Conservation (phyloP, 306 rosid genomes). For the Oxytropis ochrocephala region DNA sequence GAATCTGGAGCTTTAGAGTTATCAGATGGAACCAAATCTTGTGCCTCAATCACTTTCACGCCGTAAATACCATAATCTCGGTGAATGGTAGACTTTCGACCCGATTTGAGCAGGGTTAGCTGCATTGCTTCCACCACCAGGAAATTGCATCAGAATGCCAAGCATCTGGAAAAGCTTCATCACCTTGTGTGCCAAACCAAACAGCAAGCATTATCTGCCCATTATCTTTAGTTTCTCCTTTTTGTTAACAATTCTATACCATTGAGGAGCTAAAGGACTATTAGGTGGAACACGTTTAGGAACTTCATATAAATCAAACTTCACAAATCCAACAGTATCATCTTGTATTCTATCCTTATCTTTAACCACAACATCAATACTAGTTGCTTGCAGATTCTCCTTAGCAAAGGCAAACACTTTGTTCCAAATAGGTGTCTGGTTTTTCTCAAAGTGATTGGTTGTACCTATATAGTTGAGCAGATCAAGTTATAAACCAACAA, state of each 20-base stretch:
- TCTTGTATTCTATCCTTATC: constrained; percentile 65
- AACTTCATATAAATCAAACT: constrained; percentile 62
- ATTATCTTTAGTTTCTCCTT: constrained; percentile 40
- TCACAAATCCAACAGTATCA: constrained; percentile 62
- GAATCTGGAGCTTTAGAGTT: constrained; percentile 61
- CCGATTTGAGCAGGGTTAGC: constrained; percentile 37
- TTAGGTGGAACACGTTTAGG: constrained; percentile 76
- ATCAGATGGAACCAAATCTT: constrained; percentile 62
- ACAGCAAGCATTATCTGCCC: constrained; percentile 98
- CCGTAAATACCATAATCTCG: constrained; percentile 79
- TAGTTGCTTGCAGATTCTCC: constrained; percentile 45
- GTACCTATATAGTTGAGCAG: background rate
- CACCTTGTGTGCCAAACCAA: constrained; percentile 95
- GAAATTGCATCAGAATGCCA: constrained; percentile 93
- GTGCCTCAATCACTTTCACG: constrained; percentile 71
- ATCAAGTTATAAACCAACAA: too few relatives aligned
- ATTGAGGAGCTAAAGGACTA: constrained; percentile 95
- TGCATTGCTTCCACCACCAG: constrained; percentile 39
- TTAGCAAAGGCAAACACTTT: constrained; percentile 78
- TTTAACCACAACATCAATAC: constrained; percentile 62
- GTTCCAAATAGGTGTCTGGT: constrained; percentile 79
- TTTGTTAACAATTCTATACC: constrained; percentile 70
- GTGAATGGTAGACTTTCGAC: constrained; percentile 86
- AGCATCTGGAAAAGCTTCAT: constrained; percentile 92
- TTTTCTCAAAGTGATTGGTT: constrained; percentile 64